Percentiles rank a stretch among this genome's conserved stretches.
Conservation (phyloP, 257 asterid genomes). For the Solanum sejunctum region DNA sequence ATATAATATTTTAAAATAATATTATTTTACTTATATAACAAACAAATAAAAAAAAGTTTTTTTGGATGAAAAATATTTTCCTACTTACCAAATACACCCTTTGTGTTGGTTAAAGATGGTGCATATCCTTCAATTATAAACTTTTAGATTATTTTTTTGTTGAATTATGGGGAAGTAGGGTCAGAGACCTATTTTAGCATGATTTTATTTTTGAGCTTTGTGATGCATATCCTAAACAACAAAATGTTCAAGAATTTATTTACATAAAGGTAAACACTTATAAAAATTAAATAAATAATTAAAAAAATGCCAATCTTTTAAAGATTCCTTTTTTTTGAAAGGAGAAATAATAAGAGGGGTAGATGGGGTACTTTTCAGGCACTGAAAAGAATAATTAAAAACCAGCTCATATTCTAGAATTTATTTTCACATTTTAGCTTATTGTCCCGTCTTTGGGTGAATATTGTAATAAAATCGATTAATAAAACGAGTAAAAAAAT, state of each 20-base stretch:
- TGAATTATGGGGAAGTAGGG: background rate
- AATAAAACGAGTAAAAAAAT: too few species aligned
- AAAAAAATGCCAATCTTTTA: background rate
- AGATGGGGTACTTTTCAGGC: background rate
- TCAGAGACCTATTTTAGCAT: background rate
- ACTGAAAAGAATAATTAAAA: background rate
- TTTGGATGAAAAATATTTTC: background rate
- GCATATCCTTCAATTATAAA: slow-evolving; percentile 3
- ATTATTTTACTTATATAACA: too few species aligned
- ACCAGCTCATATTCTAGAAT: background rate
- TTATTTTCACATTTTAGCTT: background rate
- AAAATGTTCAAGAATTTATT: background rate
- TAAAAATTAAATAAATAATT: background rate
- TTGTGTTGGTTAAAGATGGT: slow-evolving; percentile 15
- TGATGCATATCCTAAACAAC: background rate
- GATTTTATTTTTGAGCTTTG: background rate
- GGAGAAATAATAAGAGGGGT: background rate
- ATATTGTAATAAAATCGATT: too few species aligned
- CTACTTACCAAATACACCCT: background rate
- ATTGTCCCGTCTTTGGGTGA: background rate
- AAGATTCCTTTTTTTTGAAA: background rate
- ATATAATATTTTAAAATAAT: too few species aligned
- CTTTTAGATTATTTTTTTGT: background rate
- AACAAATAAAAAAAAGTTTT: background rate
- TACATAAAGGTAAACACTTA: background rate